Percentiles rank a stretch among this genome's conserved stretches.
Evolutionary conservation across 495 filamentous ascomycete species (phyloP).

Genomic region (Aeminium ludgeri): DNA sequence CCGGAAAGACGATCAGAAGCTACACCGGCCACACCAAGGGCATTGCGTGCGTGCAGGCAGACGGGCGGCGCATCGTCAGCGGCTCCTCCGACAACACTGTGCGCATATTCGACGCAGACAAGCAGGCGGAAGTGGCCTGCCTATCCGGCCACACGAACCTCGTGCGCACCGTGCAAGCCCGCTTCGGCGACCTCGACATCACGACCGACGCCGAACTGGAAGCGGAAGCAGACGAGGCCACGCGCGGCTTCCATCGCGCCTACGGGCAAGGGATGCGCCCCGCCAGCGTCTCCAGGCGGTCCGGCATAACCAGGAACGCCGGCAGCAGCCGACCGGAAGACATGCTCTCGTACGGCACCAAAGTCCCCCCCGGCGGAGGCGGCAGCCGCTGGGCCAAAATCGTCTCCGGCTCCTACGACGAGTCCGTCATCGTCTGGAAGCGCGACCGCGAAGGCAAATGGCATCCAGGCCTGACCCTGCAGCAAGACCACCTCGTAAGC

Average conservation of each 20-base stretch:
- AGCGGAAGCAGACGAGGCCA: constrained; percentile 53
- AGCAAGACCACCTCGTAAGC: constrained; percentile 32
- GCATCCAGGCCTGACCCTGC: constrained; percentile 17
- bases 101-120: constrained; percentile 75
- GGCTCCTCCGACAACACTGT: constrained; percentile 92
- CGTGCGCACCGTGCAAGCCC: constrained; percentile 86
- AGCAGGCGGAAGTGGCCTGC: constrained; percentile 74
- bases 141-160: constrained; percentile 64
- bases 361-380: constrained; percentile 73
- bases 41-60: constrained; percentile 94
- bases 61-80: constrained; percentile 89
- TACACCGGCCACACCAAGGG: constrained; percentile 82
- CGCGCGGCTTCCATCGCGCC: constrained; percentile 54
- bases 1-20: constrained; percentile 54
- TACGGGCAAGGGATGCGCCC: constrained; percentile 40
- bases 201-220: constrained; percentile 55
- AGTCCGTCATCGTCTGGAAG: constrained; percentile 87
- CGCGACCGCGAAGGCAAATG: constrained; percentile 74
- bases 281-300: constrained; percentile 10
- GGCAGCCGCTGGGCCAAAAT: constrained; percentile 75
- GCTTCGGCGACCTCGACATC: constrained; percentile 66
- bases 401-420: constrained; percentile 89
- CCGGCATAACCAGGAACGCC: constrained; percentile 34
- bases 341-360: constrained; percentile 61
- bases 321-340: constrained; percentile 60